Evolutionary conservation across 2,329 filamentous ascomycete species (phyloP).

Genomic region (Aureobasidium subglaciale): DNA sequence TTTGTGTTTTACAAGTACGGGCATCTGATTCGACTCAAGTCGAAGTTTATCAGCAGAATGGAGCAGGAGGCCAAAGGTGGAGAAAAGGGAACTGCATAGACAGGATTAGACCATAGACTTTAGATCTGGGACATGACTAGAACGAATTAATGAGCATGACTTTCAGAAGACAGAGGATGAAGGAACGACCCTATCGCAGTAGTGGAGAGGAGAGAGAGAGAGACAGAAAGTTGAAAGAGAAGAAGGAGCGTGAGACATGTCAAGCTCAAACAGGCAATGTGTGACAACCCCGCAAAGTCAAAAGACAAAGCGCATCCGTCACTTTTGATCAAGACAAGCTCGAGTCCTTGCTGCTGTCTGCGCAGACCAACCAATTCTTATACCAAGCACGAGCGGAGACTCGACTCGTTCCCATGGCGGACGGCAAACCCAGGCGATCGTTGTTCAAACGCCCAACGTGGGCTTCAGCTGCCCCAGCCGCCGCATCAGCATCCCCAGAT

Average conservation of each 20-base stretch:
- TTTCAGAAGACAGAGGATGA: not conserved
- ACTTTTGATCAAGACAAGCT: not conserved
- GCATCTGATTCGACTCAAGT: conserved; percentile 25
- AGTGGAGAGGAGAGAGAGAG: no score
- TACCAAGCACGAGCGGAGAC: not conserved
- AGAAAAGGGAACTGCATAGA: conserved; percentile 6
- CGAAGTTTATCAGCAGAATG: conserved; percentile 17
- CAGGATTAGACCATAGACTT: not conserved
- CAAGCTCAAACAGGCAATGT: not conserved
- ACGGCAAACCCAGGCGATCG: conserved; percentile 12
- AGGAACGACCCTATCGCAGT: not conserved
- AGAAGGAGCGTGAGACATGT: not conserved
- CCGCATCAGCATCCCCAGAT: conserved; percentile 2
- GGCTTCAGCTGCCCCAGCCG: not conserved
- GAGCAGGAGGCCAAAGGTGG: not conserved
- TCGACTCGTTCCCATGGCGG: not conserved
- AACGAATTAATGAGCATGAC: not conserved
- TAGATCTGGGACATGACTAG: not conserved
- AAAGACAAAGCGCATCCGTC: not conserved
- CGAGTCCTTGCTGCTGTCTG: not conserved
- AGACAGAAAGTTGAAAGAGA: not conserved
- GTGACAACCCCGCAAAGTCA: not conserved
- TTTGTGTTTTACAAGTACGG: conserved; percentile 40
- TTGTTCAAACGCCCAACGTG: conserved; percentile 18
- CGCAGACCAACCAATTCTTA: not conserved